Evolutionary conservation across 768 basidiomycete genomes (phyloP), one percentile per base, ranked within the genome.

Genomic region (Tremella mesenterica): DNA sequence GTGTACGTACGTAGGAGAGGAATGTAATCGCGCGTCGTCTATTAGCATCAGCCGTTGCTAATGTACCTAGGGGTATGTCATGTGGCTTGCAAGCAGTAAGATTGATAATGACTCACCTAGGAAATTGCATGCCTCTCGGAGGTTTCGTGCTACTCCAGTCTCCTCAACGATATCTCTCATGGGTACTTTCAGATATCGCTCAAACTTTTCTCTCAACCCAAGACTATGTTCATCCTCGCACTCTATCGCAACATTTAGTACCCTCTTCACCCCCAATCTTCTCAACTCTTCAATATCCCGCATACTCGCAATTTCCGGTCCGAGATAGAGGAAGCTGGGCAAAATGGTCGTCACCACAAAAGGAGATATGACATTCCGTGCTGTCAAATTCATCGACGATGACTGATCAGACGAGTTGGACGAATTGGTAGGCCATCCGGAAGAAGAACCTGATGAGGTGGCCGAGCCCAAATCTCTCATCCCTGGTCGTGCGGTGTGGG

Each of bases 111-210:
- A 27, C 86, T 72, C 72, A 93, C 91, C 90, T 47, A 95, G 78
- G 50, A 86, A 82, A 39, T 86, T 80, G 69, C 90, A 95, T 39
- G 85, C 88, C 64, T 91, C 86, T 45, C 82, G 79, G 39, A 97
- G 81, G 8, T 88, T 87, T 47, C 77, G 79, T 4, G 81, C 80
- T 33, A 97, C 86, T 49, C 86, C 85, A 56, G 88, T 86, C 74
- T 96, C 93, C 70, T 96, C 92, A 13, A 97, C 88, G 2, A 84
- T 90, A 75, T 97, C 92, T 58, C 89, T 78, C 88, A 96, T 92
- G 7, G 90, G 86, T 36, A 96, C 85, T 64, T 82, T 85, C 43
- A 81, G 75, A 70, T 96, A 96, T 61, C 81, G 81, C 58, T 90
- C 88, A 70, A 97, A 95, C 10, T 77, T 77, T 50, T 81, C 78